Conservation (phyloP, 306 rosid species). For the Pueraria montana region DNA sequence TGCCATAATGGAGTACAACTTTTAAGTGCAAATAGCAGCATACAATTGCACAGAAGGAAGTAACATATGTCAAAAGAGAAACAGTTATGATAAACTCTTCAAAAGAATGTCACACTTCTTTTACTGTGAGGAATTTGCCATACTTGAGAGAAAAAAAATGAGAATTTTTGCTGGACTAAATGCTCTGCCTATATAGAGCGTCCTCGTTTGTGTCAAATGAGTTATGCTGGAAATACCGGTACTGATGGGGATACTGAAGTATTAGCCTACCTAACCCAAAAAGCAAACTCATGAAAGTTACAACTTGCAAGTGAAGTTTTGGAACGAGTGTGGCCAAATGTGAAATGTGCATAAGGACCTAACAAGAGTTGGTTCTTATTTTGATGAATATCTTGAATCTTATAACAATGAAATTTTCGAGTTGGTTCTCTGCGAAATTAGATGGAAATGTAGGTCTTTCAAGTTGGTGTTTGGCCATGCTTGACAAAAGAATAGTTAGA, state of each 20-base stretch:
- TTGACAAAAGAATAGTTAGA: not conserved
- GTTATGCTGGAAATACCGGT: not conserved
- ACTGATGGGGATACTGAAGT: not conserved
- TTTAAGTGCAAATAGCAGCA: conserved; percentile 35
- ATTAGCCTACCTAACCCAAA: too few relatives aligned
- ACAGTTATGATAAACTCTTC: not conserved
- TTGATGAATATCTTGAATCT: not conserved
- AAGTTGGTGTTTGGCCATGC: not conserved
- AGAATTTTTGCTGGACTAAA: not conserved
- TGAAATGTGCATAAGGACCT: not conserved
- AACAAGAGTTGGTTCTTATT: not conserved
- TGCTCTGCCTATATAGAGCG: not conserved
- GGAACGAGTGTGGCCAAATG: not conserved
- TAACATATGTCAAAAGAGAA: not conserved
- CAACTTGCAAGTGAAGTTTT: not conserved
- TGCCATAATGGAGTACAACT: not conserved
- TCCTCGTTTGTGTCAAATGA: not conserved
- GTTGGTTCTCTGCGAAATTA: not conserved
- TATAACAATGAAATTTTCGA: not conserved
- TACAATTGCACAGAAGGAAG: not conserved
- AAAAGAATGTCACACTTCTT: not conserved
- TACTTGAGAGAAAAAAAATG: not conserved
- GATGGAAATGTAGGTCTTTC: not conserved
- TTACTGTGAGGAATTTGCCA: not conserved
- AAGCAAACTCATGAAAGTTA: not conserved